Conservation (phyloP, 345 rosid genomes). For the Boechera retrofracta region DNA sequence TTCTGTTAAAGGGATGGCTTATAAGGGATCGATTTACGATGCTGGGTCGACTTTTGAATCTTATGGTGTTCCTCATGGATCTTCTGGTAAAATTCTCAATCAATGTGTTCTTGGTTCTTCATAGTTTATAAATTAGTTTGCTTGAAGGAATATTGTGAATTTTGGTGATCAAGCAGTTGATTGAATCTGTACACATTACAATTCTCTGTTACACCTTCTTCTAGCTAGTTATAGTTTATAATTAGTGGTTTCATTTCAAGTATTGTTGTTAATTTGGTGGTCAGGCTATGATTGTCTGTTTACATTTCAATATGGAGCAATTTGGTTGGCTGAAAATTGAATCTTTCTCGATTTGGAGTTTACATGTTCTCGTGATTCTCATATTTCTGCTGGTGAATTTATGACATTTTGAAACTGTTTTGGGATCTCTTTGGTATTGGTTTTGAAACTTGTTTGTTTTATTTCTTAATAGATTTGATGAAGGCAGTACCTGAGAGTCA, state of each 20-base stretch:
- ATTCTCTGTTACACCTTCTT: not conserved
- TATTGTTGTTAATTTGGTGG: not conserved
- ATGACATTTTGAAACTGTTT: not conserved
- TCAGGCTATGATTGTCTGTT: not conserved
- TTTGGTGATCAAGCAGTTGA: not conserved
- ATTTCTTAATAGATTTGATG: constrained; percentile 60
- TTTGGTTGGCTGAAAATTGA: not conserved
- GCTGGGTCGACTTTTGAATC: constrained; percentile 84
- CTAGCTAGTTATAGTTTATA: not conserved
- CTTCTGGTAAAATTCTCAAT: constrained; percentile 58
- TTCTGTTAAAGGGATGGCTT: constrained; percentile 58
- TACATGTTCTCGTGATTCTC: not conserved
- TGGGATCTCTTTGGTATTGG: not conserved
- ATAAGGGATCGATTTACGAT: constrained; percentile 76
- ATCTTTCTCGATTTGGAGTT: not conserved
- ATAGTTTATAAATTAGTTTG: not conserved
- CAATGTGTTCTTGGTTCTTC: not conserved
- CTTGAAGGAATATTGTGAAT: not conserved
- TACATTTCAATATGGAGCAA: constrained; percentile 10
- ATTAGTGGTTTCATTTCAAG: not conserved
- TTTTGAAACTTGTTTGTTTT: constrained; percentile 15
- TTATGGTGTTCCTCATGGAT: constrained; percentile 85
- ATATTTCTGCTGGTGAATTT: not conserved
- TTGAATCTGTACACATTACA: not conserved
- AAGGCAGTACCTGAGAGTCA: constrained; percentile 84